Base-by-base conservation (phyloP, 2,329 filamentous ascomycete species). In the Alternaria incomplexa region DNA sequence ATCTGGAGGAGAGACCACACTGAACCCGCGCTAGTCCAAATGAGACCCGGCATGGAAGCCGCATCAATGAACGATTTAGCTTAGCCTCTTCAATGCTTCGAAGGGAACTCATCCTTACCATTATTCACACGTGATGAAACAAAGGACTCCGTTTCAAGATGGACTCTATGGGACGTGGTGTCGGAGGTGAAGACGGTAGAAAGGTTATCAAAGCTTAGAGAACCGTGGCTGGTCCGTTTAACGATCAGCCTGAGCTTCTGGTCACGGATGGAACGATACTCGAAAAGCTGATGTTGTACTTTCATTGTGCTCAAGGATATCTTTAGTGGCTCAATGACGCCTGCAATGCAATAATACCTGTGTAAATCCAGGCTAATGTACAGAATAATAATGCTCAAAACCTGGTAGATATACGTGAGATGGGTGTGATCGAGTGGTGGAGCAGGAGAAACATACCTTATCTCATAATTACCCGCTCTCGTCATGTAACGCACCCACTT, bases 401-500 rank as follows among this genome's bases (percentile, higher is more conserved):
- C 47, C 65, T 67, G 44, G 10, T 4, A 6, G 2, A 44, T 26
- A 4, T 36, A 12, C 3, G 53, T 58, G 40, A 46, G 52, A 58
- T 25, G 22, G 20, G 20, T 20, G 25, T 15, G 20, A 12, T 17
- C 11, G 44, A 25, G 1, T 10, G 3, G 4, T n/a, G 15, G 17
- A 23, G 20, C 20, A 11, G 10, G 23, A 22, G 30, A 22, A 22
- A 66, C 74, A 30, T 70, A 96, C 90, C 93, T 87, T 79, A 99
- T 97, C 83, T 99, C 96, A 81, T 99, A 99, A 81, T 93, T 97
- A 26, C 96, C 96, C 15, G 95, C 96, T 70, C 95, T 89, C 17
- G 96, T 99, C 96, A 99, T 98, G 81, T 99, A 99, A 73, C 96
- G 86, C 73, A 99, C 96, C 96, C 96, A 99, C 82, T 99, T 99